These are phyloP conservation scores for Carpinus viminea DNA, from an alignment of 306 rosid genomes.

Conservation along the genomic window DNA sequence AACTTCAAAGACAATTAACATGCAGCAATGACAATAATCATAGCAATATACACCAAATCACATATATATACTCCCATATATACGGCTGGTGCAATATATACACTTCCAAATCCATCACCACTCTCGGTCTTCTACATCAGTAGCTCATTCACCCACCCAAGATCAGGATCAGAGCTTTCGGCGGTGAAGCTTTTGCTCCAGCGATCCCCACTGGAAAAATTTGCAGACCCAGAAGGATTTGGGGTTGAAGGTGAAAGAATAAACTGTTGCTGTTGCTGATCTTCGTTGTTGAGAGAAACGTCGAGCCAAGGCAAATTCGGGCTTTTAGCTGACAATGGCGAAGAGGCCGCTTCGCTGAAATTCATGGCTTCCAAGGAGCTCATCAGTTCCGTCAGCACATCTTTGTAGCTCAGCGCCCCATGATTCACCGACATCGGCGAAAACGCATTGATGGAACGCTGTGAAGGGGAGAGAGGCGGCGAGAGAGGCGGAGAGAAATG, in stretches of 20 bases:
- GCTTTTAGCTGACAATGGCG: constrained; percentile 26
- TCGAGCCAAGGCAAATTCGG: constrained; percentile 51
- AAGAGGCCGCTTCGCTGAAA: constrained; percentile 39
- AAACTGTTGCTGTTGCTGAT: constrained; percentile 51
- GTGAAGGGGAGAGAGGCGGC: constrained; percentile 61
- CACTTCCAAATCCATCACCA: constrained; percentile 32
- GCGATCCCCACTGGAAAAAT: constrained; percentile 16
- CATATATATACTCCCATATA: constrained; percentile 12
- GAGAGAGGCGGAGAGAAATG: constrained; percentile 75
- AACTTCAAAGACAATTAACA: constrained; percentile 21
- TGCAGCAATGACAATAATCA: background rate
- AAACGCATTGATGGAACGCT: constrained; percentile 26
- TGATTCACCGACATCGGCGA: constrained; percentile 39
- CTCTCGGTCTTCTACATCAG: constrained; percentile 49
- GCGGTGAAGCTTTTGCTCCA: constrained; percentile 11
- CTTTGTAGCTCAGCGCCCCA: constrained; percentile 46
- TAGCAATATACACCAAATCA: constrained; percentile 36
- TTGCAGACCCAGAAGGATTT: constrained; percentile 30
- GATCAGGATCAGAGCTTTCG: constrained; percentile 52
- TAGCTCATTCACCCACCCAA: constrained; percentile 91
- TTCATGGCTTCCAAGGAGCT: constrained; percentile 62
- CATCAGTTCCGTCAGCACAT: constrained; percentile 50
- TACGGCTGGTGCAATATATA: constrained; percentile 45
- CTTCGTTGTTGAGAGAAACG: constrained; percentile 35
- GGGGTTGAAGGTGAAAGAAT: constrained; percentile 57